These are phyloP conservation scores for Alternaria gansuensis DNA, from an alignment of 2,329 filamentous ascomycete genomes.

Conservation along the genomic window DNA sequence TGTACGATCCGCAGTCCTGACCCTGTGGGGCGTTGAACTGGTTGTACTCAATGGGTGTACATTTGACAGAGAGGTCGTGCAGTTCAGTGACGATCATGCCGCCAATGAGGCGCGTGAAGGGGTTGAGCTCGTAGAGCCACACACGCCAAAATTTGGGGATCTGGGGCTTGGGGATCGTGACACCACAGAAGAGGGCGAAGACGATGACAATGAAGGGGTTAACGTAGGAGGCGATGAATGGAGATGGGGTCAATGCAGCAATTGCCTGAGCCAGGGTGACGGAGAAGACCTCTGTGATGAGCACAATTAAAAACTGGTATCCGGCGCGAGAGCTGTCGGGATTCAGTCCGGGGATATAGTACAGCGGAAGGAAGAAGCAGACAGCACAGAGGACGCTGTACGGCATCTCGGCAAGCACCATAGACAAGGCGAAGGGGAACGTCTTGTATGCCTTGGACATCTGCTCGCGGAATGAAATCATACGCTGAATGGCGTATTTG, in stretches of 20 bases:
- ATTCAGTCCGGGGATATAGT: conserved; percentile 83
- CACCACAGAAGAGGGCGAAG: conserved; percentile 87
- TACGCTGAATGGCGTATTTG: conserved; percentile 80
- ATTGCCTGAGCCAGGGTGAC: conserved; percentile 79
- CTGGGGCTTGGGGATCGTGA: conserved; percentile 78
- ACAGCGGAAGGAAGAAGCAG: conserved; percentile 81
- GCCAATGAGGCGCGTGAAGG: conserved; percentile 81
- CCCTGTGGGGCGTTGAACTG: conserved; percentile 71
- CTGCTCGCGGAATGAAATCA: conserved; percentile 86
- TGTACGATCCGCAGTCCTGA: conserved; percentile 77
- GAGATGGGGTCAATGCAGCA: conserved; percentile 77
- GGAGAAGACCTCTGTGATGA: conserved; percentile 84
- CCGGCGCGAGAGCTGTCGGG: conserved; percentile 71
- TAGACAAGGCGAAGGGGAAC: conserved; percentile 77
- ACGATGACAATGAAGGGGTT: conserved; percentile 72
- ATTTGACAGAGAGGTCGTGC: conserved; percentile 70
- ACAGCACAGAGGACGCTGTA: conserved; percentile 84
- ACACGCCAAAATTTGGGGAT: conserved; percentile 81
- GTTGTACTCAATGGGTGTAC: conserved; percentile 69
- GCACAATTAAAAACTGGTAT: conserved; percentile 85
- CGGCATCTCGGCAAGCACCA: conserved; percentile 84
- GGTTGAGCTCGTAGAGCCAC: conserved; percentile 84
- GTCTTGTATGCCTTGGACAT: conserved; percentile 87
- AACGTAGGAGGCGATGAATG: conserved; percentile 79
- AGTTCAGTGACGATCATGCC: conserved; percentile 83